phyloP scores from a whole-genome alignment of 2,329 filamentous ascomycete genomes.

The Alternaria incomplexa region DNA sequence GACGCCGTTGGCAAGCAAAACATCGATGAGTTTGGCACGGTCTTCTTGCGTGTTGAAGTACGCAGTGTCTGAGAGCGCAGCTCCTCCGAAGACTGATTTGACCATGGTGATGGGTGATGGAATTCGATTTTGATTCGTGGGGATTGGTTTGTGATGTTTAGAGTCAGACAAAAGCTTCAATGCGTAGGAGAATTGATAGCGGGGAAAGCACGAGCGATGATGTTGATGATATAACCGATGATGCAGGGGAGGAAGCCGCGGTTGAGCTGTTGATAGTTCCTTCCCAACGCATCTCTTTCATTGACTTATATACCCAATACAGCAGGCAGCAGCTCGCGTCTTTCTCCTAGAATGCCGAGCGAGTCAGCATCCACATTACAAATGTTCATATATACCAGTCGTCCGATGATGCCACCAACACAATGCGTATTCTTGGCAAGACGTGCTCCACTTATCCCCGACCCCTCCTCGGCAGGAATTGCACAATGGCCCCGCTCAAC shows the following conservation, averaged over 20 bases:
- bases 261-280: background rate
- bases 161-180: background rate
- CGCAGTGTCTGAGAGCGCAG: conserved; percentile 24
- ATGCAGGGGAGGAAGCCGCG: background rate
- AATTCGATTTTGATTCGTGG: background rate
- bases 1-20: conserved; percentile 42
- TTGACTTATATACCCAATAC: background rate
- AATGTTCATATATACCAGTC: background rate
- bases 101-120: conserved; percentile 25
- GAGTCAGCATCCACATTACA: background rate
- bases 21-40: conserved; percentile 30
- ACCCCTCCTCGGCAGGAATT: background rate
- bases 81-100: conserved; percentile 49
- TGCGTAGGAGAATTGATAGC: background rate
- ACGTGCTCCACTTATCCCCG: background rate
- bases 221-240: background rate
- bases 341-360: background rate
- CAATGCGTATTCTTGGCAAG: background rate
- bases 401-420: background rate
- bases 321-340: background rate
- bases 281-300: background rate
- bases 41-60: conserved; percentile 20
- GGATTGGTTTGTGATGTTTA: background rate
- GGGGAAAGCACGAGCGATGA: conserved; percentile 1
- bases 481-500: background rate